Evolutionary conservation across 768 basidiomycete genomes (phyloP).

Genomic region (Boletus vinaceobasis): DNA sequence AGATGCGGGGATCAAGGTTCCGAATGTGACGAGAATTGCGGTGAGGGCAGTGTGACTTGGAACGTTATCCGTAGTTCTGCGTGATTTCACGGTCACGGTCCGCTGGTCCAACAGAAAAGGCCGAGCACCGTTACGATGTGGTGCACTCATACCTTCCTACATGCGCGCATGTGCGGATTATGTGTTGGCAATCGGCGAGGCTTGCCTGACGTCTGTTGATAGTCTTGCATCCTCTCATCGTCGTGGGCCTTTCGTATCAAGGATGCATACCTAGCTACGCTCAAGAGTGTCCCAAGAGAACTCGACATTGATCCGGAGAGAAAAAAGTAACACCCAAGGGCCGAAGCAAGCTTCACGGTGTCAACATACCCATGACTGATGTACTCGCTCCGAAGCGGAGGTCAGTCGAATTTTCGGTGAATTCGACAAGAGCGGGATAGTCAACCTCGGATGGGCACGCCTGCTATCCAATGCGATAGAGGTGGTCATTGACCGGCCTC

Average conservation of each 20-base stretch:
- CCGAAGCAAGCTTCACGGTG: neutral
- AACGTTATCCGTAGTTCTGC: neutral
- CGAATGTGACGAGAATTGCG: neutral
- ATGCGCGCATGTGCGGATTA: neutral
- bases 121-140: neutral
- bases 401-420: neutral
- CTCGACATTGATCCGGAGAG: neutral
- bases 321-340: neutral
- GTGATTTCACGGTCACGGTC: neutral
- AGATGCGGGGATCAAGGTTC: neutral
- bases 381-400: neutral
- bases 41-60: neutral
- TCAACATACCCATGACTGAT: neutral
- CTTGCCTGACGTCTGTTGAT: neutral
- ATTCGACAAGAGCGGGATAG: neutral
- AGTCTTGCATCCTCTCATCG: neutral
- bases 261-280: neutral
- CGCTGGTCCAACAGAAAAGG: neutral
- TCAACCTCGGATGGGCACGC: neutral
- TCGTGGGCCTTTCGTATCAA: neutral
- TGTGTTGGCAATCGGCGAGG: neutral
- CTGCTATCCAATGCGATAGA: neutral
- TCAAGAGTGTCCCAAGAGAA: neutral
- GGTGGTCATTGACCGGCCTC: slow-evolving; percentile 35
- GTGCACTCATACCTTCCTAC: neutral